Percentiles rank a stretch among this genome's conserved stretches.
These are phyloP conservation scores for Arbutus unedo DNA, from an alignment of 148 eudicot species.

Conservation along the genomic window DNA sequence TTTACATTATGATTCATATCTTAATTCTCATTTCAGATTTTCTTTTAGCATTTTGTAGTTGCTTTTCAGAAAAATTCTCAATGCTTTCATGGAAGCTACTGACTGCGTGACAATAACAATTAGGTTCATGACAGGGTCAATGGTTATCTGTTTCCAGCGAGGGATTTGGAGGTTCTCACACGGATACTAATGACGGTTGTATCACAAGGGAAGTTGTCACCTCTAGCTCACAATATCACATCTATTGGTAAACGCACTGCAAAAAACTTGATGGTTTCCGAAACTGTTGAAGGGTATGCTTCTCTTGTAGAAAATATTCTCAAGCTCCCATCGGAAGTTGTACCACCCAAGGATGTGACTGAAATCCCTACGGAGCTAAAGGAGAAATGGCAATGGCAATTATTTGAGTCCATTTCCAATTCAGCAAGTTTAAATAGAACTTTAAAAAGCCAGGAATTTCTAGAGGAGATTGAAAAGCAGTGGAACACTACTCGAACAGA, in stretches of 20 bases:
- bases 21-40: not conserved
- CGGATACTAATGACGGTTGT: constrained; percentile 48
- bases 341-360: constrained; percentile 44
- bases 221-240: constrained; percentile 60
- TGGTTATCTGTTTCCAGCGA: constrained; percentile 78
- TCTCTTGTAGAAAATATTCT: constrained; percentile 56
- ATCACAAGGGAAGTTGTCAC: constrained; percentile 57
- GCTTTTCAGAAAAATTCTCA: not conserved
- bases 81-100: constrained; percentile 22
- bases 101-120: constrained; percentile 30
- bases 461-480: constrained; percentile 51
- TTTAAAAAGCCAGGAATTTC: constrained; percentile 26
- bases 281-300: constrained; percentile 73
- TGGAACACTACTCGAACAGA: constrained; percentile 33
- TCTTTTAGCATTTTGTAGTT: not conserved
- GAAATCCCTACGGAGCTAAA: constrained; percentile 52
- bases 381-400: constrained; percentile 71
- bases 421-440: constrained; percentile 29
- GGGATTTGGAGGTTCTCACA: constrained; percentile 53
- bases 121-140: constrained; percentile 88
- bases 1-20: not conserved
- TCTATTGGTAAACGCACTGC: constrained; percentile 61
- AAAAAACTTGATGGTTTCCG: constrained; percentile 64
- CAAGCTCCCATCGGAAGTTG: constrained; percentile 75
- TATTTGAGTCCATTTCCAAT: constrained; percentile 44